These are phyloP conservation scores for Fraxinus xanthoxyloides DNA, from an alignment of 305 asterid genomes.

Conservation along the genomic window DNA sequence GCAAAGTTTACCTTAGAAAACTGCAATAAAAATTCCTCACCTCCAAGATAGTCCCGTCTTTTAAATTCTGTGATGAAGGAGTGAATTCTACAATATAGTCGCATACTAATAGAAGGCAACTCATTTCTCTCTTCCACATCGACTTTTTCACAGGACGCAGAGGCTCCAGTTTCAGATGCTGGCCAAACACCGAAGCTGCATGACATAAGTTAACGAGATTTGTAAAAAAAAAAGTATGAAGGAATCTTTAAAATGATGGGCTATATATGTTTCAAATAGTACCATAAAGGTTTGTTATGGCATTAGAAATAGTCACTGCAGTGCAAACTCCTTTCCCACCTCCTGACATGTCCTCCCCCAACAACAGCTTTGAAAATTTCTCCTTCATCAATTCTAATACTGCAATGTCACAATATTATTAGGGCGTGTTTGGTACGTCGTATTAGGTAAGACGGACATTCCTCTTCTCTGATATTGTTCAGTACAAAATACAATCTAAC, in stretches of 20 bases:
- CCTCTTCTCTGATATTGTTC: not conserved
- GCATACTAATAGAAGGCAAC: slow-evolving; percentile 65
- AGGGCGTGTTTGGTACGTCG: not conserved
- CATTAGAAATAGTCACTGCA: slow-evolving; percentile 76
- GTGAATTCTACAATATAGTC: slow-evolving; percentile 74
- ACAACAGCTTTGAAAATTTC: slow-evolving; percentile 69
- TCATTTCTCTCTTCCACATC: slow-evolving; percentile 95
- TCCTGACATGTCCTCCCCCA: slow-evolving; percentile 94
- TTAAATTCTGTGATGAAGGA: slow-evolving; percentile 49
- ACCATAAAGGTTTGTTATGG: slow-evolving; percentile 93
- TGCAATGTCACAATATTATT: slow-evolving; percentile 6
- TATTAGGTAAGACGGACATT: not conserved
- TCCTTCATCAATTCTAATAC: slow-evolving; percentile 91
- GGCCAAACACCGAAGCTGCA: slow-evolving; percentile 83
- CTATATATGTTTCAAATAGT: not conserved
- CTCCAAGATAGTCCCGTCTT: slow-evolving; percentile 69
- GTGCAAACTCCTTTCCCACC: slow-evolving; percentile 81
- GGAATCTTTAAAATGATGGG: not conserved
- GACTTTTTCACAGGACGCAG: slow-evolving; percentile 56
- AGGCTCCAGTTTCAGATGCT: slow-evolving; percentile 73
- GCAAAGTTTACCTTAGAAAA: not conserved
- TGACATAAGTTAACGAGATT: not conserved
- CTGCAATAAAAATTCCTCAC: slow-evolving; percentile 22
- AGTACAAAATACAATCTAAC: not conserved
- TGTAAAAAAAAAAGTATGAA: not conserved